Percentiles rank a stretch among this genome's conserved stretches.
Evolutionary conservation across 1,284 basidiomycete species (phyloP).

Genomic region (Exsudoporus floridanus): DNA sequence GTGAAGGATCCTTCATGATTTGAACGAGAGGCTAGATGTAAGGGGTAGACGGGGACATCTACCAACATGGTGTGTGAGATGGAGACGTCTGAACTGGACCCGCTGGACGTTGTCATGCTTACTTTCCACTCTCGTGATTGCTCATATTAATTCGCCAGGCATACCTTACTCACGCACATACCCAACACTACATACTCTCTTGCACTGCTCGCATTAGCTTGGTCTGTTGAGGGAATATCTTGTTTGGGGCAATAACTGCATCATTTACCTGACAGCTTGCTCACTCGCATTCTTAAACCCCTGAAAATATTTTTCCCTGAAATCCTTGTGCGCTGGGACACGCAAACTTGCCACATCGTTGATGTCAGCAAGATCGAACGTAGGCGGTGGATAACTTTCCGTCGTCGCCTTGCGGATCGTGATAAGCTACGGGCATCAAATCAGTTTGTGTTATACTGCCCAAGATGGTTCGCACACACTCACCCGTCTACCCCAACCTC

Average conservation of each 20-base stretch:
- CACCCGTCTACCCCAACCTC: slow-evolving; percentile 91
- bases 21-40: no score
- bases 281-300: slow-evolving; percentile 55
- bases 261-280: neutral
- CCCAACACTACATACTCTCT: neutral
- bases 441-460: slow-evolving; percentile 3
- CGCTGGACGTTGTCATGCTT: neutral
- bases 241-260: neutral
- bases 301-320: slow-evolving; percentile 79
- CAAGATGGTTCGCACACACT: slow-evolving; percentile 34
- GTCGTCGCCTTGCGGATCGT: slow-evolving; percentile 78
- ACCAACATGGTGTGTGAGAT: neutral
- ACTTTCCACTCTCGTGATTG: neutral
- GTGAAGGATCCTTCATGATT: slow-evolving; percentile 1
- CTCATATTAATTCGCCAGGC: neutral
- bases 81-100: neutral
- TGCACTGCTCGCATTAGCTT: neutral
- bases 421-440: slow-evolving; percentile 59
- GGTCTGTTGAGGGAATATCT: neutral
- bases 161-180: slow-evolving; percentile 2
- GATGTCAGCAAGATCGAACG: slow-evolving; percentile 40
- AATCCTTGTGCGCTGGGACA: slow-evolving; percentile 74
- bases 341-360: slow-evolving; percentile 34
- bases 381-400: slow-evolving; percentile 49
- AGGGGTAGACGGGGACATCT: neutral